These are phyloP conservation scores for Poa pratensis DNA, from an alignment of 176 grass and related monocot species.

Conservation along the genomic window DNA sequence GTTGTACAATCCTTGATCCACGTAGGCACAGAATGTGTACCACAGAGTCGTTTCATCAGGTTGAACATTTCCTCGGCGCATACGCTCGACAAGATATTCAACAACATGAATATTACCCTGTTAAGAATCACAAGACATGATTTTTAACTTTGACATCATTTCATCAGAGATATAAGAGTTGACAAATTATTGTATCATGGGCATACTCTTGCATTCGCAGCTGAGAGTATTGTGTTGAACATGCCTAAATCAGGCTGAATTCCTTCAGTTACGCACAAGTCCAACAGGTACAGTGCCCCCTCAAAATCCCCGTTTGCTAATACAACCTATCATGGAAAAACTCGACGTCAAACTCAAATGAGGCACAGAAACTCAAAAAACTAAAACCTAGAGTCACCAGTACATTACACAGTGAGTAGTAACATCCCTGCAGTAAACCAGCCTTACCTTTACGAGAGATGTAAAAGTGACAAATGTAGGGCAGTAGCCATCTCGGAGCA, in stretches of 20 bases:
- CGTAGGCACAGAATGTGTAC: conserved; percentile 67
- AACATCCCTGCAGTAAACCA: neutral
- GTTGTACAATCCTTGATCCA: conserved; percentile 55
- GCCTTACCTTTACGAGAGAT: conserved; percentile 56
- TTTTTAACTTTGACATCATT: conserved; percentile 26
- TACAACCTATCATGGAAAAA: conserved; percentile 65
- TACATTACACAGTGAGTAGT: neutral
- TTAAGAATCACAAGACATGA: conserved; percentile 42
- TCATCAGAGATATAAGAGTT: conserved; percentile 19
- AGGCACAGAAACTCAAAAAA: conserved; percentile 13
- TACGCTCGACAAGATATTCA: conserved; percentile 66
- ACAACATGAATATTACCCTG: conserved; percentile 79
- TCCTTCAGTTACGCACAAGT: conserved; percentile 50
- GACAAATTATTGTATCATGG: neutral
- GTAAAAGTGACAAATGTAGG: conserved; percentile 63
- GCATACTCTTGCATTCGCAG: conserved; percentile 64
- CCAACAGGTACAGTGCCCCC: conserved; percentile 63
- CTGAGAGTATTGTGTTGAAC: conserved; percentile 75
- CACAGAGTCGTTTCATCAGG: conserved; percentile 69
- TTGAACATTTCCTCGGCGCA: conserved; percentile 62
- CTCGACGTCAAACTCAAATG: conserved; percentile 29
- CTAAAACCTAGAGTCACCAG: conserved; percentile 29
- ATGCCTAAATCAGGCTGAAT: conserved; percentile 57
- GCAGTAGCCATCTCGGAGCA: conserved; percentile 73
- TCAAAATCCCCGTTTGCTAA: conserved; percentile 72